Evolutionary conservation across 78 protist genomes (phyloP), one percentile per base, ranked within the genome.

Genomic region (Dictyostelium intermedium): DNA sequence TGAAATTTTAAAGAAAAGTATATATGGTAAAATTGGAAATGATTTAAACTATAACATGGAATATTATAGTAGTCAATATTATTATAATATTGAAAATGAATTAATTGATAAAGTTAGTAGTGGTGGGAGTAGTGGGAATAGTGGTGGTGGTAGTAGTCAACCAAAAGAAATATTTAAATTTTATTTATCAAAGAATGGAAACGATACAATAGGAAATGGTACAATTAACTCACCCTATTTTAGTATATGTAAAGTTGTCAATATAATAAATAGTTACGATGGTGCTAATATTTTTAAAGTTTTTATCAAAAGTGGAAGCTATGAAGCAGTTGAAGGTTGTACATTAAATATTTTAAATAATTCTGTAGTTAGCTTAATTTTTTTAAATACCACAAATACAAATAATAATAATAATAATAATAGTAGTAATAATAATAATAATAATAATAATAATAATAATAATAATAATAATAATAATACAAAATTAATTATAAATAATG

Each of bases 151-250:
- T 18, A 56, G 66, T 60, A 2, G 69, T 60, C 53, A 2, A 41
- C 45, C 45, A 41, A 41, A 41, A 45, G 69, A 23, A 60, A 60
- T 60, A 60, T 23, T 6, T 23, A 60, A 60, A 11, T 60, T 60
- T 7, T 66, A 27, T 66, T 10, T 66, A 66, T 10, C 74, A 27
- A 66, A 27, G 23, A 66, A 66, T 66, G 74, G 74, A 27, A 66
- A 66, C 30, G 74, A 66, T 66, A 66, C 74, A n/a, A 66, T 39
- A n/a, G 74, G 74, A 9, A 27, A 66, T 66, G 74, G 74, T 66
- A 66, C 74, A n/a, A 11, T 66, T 0, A 66, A 5, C 0, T n/a
- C n/a, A 27, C 74, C 74, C 1, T 66, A 27, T 66, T n/a, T n/a
- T 11, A 66, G 39, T 27, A 27, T 66, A 27, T 66, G 74, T 30